phyloP scores from a whole-genome alignment of 768 basidiomycete genomes.

The Mycena haematopus region DNA sequence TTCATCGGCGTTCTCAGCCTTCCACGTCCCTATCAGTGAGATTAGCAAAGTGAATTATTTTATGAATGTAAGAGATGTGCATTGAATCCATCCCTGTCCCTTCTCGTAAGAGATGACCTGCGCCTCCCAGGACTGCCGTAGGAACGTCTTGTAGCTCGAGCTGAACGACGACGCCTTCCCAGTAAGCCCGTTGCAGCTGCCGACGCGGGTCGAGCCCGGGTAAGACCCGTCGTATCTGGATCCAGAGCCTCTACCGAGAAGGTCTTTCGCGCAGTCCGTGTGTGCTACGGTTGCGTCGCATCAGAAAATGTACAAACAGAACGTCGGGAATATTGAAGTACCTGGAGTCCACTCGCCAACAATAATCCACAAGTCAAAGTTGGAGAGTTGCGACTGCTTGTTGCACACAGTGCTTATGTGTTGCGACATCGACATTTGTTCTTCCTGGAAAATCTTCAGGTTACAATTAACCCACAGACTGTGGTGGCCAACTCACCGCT shows the following conservation, averaged over 20 bases:
- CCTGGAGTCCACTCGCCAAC: conserved; percentile 77
- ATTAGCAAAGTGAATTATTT: not conserved
- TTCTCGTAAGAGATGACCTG: conserved; percentile 78
- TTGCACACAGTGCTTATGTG: conserved; percentile 25
- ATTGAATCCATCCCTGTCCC: conserved; percentile 76
- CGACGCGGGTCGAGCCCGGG: conserved; percentile 68
- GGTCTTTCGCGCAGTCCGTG: conserved; percentile 80
- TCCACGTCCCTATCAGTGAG: conserved; percentile 63
- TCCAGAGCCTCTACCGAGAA: conserved; percentile 83
- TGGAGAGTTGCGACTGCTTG: not conserved
- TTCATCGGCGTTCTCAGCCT: conserved; percentile 82
- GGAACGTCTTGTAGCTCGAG: conserved; percentile 78
- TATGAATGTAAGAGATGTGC: conserved; percentile 32
- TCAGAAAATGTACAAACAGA: not conserved
- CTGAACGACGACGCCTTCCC: conserved; percentile 79
- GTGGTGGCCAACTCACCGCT: not conserved
- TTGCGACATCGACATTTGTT: conserved; percentile 16
- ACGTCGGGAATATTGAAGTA: not conserved
- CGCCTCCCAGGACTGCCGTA: conserved; percentile 85
- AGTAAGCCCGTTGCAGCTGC: conserved; percentile 76
- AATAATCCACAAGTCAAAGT: conserved; percentile 23
- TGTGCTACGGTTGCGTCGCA: conserved; percentile 43
- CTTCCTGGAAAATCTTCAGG: conserved; percentile 2
- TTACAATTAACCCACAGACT: not conserved
- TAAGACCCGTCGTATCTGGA: conserved; percentile 67